Evolutionary conservation across 192 early-diverging fungal genomes (phyloP), one percentile per base, ranked within the genome.

Genomic region (Dissophora ornata): DNA sequence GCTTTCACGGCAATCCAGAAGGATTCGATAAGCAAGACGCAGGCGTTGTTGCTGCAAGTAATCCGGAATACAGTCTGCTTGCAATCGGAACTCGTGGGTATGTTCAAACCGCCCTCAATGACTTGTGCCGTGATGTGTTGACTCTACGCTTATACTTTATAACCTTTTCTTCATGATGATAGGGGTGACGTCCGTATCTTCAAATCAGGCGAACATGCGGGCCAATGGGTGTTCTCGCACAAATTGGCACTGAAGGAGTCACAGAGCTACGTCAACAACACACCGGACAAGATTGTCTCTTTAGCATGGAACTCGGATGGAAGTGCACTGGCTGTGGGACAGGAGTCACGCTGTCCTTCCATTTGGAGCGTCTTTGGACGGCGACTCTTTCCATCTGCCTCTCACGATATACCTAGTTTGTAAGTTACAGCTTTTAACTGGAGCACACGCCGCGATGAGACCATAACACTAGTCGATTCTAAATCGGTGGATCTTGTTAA

Each of bases 351-450:
- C 30, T 91, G 93, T 13, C 63, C 93, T 21, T 84, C 89, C 1
- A 69, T 95, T 6, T 95, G 93, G 93, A 95, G 91, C 79, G 88
- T 89, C 7, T 95, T 87, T 64, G 93, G 93, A 8, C 79, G 81
- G 2, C 60, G 90, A 15, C 56, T 92, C 9, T 86, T 88, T 48
- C 80, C 82, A 44, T 85, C 89, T 0, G 68, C 84, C 19, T 79
- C 79, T 2, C 88, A 90, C 56, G 86, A 89, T 51, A 56, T 67
- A 15, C 66, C 69, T 44, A 69, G 22, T 50, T 67, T 80, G 81
- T 84, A 79, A 63, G 71, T 44, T n/a, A 16, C 15, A 45, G 10
- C 9, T 9, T 10, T n/a, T 5, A n/a, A 16, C 18, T n/a, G 15
- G 36, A 38, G 36, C 36, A 38, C 6, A 9, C 13, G 36, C 36